A percentile compares a stretch with the other conserved stretches of the same genome.
Conservation (phyloP, 2,329 filamentous ascomycete genomes). For the Penicillium sp. region DNA sequence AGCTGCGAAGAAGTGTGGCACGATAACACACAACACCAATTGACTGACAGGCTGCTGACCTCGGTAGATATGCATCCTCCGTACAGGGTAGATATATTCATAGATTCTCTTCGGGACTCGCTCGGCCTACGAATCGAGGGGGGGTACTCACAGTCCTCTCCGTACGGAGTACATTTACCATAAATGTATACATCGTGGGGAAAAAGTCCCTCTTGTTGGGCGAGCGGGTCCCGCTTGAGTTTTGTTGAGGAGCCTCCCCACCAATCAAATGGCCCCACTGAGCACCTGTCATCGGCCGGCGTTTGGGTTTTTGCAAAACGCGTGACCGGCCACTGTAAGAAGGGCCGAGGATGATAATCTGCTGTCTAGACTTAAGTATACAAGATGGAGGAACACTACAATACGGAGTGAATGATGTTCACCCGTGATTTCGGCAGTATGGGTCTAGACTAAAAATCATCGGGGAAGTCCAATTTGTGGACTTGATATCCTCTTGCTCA, state of each 20-base stretch:
- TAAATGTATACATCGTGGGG: neutral
- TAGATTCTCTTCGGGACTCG: neutral
- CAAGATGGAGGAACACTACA: neutral
- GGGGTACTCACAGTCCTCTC: too few species aligned
- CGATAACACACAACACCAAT: neutral
- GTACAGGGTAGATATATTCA: neutral
- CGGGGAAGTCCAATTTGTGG: neutral
- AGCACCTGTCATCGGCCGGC: conserved; percentile 4
- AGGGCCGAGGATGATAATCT: neutral
- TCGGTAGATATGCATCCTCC: neutral
- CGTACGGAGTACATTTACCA: neutral
- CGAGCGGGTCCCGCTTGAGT: conserved; percentile 20
- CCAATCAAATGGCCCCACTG: conserved; percentile 15
- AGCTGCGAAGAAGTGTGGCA: neutral
- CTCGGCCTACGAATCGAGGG: neutral
- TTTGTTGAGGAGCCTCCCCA: conserved; percentile 30
- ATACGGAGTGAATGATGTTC: neutral
- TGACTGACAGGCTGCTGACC: neutral
- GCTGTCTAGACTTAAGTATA: neutral
- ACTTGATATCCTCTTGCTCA: neutral
- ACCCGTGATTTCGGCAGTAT: neutral
- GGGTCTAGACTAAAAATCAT: neutral
- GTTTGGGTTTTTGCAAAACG: conserved; percentile 14
- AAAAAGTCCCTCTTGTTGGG: conserved; percentile 26
- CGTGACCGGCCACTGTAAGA: neutral